phyloP scores from a whole-genome alignment of 768 basidiomycete species.

The Fistulinella prunicolor region DNA sequence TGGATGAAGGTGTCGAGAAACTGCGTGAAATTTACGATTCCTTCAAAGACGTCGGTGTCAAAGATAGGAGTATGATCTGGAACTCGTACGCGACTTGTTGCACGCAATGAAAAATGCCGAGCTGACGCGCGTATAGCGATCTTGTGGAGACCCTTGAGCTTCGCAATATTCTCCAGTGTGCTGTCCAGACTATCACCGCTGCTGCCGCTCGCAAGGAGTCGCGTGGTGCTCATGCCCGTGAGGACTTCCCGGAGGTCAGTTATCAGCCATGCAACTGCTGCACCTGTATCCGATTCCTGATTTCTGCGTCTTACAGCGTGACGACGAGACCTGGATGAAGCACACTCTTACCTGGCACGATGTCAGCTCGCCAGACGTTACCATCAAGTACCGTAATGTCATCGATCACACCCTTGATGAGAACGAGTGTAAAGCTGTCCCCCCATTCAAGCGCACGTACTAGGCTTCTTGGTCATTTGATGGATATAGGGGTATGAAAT shows the following conservation, averaged over 20 bases:
- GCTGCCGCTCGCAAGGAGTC: slow-evolving; percentile 95
- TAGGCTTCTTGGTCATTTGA: slow-evolving; percentile 30
- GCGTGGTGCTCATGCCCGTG: slow-evolving; percentile 97
- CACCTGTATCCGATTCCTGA: slow-evolving; percentile 4
- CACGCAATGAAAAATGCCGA: slow-evolving; percentile 1
- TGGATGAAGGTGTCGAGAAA: slow-evolving; percentile 92
- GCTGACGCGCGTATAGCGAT: slow-evolving; percentile 52
- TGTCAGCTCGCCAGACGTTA: slow-evolving; percentile 72
- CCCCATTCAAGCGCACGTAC: slow-evolving; percentile 97
- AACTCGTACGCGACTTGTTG: slow-evolving; percentile 71
- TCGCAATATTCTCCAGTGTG: slow-evolving; percentile 92
- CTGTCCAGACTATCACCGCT: slow-evolving; percentile 91
- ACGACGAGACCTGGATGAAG: slow-evolving; percentile 94
- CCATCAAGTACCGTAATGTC: slow-evolving; percentile 85
- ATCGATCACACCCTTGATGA: slow-evolving; percentile 88
- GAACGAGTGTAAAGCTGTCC: slow-evolving; percentile 94
- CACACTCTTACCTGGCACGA: slow-evolving; percentile 93
- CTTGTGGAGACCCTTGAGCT: slow-evolving; percentile 97
- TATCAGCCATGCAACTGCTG: neutral
- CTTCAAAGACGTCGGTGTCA: slow-evolving; percentile 90
- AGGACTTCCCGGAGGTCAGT: slow-evolving; percentile 91
- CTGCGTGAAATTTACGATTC: slow-evolving; percentile 83
- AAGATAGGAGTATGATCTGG: slow-evolving; percentile 99
- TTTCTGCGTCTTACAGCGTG: slow-evolving; percentile 53
- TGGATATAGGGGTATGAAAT: slow-evolving; percentile 5